phyloP scores from a whole-genome alignment of 2,329 filamentous ascomycete species.

The Plectosphaerella plurivora region DNA sequence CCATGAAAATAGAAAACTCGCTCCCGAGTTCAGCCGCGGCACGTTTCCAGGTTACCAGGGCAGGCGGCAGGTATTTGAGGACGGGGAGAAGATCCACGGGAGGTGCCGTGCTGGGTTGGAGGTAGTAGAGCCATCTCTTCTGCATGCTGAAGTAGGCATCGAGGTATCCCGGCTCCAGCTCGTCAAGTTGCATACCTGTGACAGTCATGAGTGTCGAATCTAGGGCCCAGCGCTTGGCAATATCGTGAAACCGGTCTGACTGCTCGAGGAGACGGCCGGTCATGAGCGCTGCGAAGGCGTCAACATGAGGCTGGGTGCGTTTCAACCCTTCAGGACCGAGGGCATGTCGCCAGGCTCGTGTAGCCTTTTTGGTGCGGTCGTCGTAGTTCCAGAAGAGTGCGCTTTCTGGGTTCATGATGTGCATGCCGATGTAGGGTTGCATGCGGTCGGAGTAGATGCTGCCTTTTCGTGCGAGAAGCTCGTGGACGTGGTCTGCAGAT shows the following conservation, averaged over 20 bases:
- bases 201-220: slow-evolving; percentile 18
- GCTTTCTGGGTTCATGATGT: slow-evolving; percentile 15
- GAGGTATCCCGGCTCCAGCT: slow-evolving; percentile 9
- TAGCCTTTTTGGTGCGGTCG: slow-evolving; percentile 2
- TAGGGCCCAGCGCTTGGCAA: slow-evolving; percentile 17
- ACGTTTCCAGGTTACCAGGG: slow-evolving; percentile 41
- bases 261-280: slow-evolving; percentile 12
- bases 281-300: slow-evolving; percentile 14
- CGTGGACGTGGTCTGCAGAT: slow-evolving; percentile 23
- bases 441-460: slow-evolving; percentile 32
- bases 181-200: slow-evolving; percentile 13
- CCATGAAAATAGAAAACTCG: slow-evolving; percentile 32
- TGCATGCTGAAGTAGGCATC: slow-evolving; percentile 16
- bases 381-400: slow-evolving; percentile 7
- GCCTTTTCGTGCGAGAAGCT: slow-evolving; percentile 31
- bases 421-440: slow-evolving; percentile 18
- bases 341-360: slow-evolving; percentile 12
- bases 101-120: slow-evolving; percentile 19
- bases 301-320: slow-evolving; percentile 10
- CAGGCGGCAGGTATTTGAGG: slow-evolving; percentile 34
- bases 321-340: slow-evolving; percentile 15
- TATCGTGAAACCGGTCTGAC: slow-evolving; percentile 8
- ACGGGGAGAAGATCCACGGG: slow-evolving; percentile 19
- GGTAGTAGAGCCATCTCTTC: slow-evolving; percentile 14
- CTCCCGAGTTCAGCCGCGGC: slow-evolving; percentile 32